Conservation (phyloP, 106 monocot genomes). For the Alisma plantagoaquatica region DNA sequence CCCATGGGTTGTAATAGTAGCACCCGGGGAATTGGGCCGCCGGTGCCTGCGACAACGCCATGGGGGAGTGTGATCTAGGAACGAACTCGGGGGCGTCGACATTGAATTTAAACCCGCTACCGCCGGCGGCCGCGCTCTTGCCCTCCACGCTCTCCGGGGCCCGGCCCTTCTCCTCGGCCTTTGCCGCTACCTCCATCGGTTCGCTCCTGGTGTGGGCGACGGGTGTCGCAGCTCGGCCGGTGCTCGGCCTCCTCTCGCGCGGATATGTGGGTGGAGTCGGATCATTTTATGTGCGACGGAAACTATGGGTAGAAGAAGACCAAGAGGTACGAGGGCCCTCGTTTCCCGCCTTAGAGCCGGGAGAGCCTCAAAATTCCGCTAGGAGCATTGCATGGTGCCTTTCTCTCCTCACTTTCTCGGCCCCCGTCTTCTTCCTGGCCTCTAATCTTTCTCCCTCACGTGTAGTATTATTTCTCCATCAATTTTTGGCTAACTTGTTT, state of each 20-base stretch:
- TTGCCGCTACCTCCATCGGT: not conserved
- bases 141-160: constrained; percentile 6
- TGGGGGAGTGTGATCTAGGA: constrained; percentile 10
- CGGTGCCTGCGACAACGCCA: constrained; percentile 17
- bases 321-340: not conserved
- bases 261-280: not conserved
- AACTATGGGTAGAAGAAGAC: too few species aligned
- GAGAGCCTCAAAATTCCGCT: too few species aligned
- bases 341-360: constrained; percentile 2
- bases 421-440: too few species aligned
- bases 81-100: constrained; percentile 57
- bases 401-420: too few species aligned
- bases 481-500: too few species aligned
- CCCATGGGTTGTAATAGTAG: constrained; percentile 13
- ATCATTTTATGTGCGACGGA: constrained; percentile 3
- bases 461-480: too few species aligned
- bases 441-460: too few species aligned
- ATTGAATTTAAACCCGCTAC: constrained; percentile 22
- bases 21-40: not conserved
- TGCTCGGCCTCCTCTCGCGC: not conserved
- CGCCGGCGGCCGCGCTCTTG: not conserved
- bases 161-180: not conserved
- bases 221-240: not conserved
- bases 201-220: not conserved
- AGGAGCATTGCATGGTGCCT: too few species aligned